A percentile compares a stretch with the other conserved stretches of the same genome.
Conservation (phyloP, 345 rosid genomes). For the Gossypium herbaceum region DNA sequence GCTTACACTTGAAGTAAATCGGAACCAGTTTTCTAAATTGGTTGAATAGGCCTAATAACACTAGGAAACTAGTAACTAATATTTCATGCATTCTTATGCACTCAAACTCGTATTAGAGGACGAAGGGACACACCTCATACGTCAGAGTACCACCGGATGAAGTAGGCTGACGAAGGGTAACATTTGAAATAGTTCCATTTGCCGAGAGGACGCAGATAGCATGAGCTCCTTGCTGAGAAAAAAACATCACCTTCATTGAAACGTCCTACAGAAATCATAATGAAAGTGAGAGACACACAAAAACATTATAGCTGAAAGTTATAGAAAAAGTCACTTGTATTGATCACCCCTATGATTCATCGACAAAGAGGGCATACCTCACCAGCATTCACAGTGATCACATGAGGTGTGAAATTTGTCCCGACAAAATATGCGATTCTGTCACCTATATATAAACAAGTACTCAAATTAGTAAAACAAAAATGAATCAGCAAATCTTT, state of each 20-base stretch:
- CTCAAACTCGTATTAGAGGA: not conserved
- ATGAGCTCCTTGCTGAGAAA: slow-evolving; percentile 77
- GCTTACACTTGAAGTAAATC: not conserved
- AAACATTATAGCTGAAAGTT: not conserved
- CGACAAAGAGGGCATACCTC: slow-evolving; percentile 53
- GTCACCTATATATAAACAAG: slow-evolving; percentile 41
- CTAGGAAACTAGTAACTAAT: too few species aligned
- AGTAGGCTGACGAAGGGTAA: slow-evolving; percentile 77
- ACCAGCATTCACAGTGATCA: slow-evolving; percentile 76
- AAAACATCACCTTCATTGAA: slow-evolving; percentile 84
- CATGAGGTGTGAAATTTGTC: slow-evolving; percentile 79
- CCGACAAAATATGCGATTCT: slow-evolving; percentile 50
- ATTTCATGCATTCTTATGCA: not conserved
- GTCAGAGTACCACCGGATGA: slow-evolving; percentile 90
- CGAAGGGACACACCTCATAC: slow-evolving; percentile 59
- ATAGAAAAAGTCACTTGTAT: not conserved
- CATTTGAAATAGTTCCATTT: slow-evolving; percentile 79
- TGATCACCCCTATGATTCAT: too few species aligned
- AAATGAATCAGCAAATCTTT: not conserved
- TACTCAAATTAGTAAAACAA: slow-evolving; percentile 14
- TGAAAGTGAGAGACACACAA: not conserved
- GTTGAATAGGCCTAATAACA: not conserved
- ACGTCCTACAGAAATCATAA: slow-evolving; percentile 58
- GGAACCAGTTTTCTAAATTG: not conserved
- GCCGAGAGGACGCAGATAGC: slow-evolving; percentile 91